Evolutionary conservation across 495 filamentous ascomycete genomes (phyloP).

Genomic region (Margaritispora aquatica): DNA sequence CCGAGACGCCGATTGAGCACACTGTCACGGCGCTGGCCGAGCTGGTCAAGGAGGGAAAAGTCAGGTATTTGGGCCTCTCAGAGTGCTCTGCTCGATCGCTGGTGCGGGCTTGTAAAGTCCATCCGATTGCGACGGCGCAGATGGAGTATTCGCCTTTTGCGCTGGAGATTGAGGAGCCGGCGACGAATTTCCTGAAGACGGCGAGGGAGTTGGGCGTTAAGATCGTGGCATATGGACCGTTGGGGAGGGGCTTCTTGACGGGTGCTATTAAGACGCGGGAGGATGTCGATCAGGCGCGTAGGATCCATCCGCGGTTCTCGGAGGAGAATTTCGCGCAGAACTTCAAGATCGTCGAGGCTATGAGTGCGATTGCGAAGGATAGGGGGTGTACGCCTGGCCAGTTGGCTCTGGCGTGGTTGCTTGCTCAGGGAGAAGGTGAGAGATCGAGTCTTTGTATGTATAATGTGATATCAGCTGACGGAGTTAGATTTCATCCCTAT

Average conservation of each 20-base stretch:
- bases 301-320: conserved; percentile 44
- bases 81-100: conserved; percentile 48
- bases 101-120: conserved; percentile 49
- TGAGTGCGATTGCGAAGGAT: conserved; percentile 35
- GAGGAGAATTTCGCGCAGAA: conserved; percentile 51
- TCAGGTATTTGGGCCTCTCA: conserved; percentile 51
- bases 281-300: conserved; percentile 9
- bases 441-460: no score
- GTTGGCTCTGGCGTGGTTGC: conserved; percentile 50
- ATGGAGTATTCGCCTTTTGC: conserved; percentile 56
- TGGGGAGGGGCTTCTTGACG: conserved; percentile 47
- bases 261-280: conserved; percentile 2
- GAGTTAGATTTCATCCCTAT: conserved; percentile 45
- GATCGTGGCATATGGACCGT: conserved; percentile 52
- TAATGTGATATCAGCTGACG: not conserved
- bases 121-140: conserved; percentile 52
- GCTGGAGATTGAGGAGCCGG: conserved; percentile 45
- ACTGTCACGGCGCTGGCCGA: conserved; percentile 34
- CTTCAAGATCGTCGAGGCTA: conserved; percentile 35
- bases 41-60: conserved; percentile 43
- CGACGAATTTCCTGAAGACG: conserved; percentile 41
- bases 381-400: conserved; percentile 43
- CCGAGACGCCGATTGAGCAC: conserved; percentile 38
- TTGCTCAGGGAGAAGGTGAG: conserved; percentile 48
- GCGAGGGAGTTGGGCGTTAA: conserved; percentile 54